phyloP scores from a whole-genome alignment of 2,329 filamentous ascomycete genomes.

The Lecanicillium sp. region DNA sequence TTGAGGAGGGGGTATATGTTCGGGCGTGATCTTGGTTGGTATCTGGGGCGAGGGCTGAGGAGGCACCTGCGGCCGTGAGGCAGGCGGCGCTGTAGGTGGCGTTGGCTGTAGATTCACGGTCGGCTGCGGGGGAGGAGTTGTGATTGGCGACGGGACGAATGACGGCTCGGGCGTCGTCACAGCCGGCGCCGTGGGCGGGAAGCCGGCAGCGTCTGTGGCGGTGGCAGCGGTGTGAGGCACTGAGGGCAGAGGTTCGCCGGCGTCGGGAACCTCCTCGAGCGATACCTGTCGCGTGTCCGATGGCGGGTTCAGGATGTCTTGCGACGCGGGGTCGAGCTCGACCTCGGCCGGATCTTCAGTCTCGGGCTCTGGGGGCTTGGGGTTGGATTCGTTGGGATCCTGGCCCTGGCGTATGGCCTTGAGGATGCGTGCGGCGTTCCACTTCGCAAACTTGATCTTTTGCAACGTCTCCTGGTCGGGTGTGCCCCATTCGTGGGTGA shows the following conservation, averaged over 20 bases:
- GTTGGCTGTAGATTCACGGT: background rate
- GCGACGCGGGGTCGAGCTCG: conserved; percentile 57
- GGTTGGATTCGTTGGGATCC: conserved; percentile 89
- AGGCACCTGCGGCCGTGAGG: conserved; percentile 20
- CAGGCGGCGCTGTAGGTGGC: conserved; percentile 7
- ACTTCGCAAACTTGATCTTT: conserved; percentile 96
- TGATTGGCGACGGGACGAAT: conserved; percentile 13
- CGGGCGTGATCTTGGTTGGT: conserved; percentile 21
- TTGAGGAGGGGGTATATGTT: conserved; percentile 20
- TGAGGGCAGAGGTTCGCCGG: conserved; percentile 26
- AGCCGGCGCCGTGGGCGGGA: conserved; percentile 21
- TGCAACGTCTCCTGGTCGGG: conserved; percentile 68
- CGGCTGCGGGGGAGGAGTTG: background rate
- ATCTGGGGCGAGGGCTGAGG: conserved; percentile 25
- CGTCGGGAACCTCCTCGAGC: conserved; percentile 49
- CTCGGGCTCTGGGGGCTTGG: conserved; percentile 48
- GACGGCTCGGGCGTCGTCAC: conserved; percentile 15
- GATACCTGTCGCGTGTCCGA: conserved; percentile 35
- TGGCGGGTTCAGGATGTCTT: conserved; percentile 36
- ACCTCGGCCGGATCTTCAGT: conserved; percentile 22
- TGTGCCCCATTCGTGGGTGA: conserved; percentile 76
- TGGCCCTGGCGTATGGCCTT: conserved; percentile 86
- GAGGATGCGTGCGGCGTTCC: conserved; percentile 83
- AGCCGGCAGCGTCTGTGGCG: conserved; percentile 21
- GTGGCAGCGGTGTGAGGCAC: conserved; percentile 4